phyloP scores from a whole-genome alignment of 2,329 filamentous ascomycete species.

The Orbilia javanica region DNA sequence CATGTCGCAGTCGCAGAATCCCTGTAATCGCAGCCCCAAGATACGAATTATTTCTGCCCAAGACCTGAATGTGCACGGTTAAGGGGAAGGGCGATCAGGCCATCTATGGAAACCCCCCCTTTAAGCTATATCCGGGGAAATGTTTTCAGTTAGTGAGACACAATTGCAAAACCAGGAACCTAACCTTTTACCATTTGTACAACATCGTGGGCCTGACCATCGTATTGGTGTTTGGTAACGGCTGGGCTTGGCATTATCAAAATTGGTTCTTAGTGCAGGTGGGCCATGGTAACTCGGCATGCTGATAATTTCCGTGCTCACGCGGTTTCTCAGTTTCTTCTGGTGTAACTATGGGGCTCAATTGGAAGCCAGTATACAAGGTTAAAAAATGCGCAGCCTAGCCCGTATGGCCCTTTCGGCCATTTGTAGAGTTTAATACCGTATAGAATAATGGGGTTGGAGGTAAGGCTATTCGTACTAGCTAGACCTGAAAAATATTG shows the following conservation, averaged over 20 bases:
- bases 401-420: no score
- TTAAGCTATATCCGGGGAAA: not conserved
- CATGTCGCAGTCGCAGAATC: not conserved
- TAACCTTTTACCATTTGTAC: not conserved
- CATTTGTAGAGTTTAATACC: no score
- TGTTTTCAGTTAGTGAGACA: not conserved
- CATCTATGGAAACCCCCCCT: not conserved
- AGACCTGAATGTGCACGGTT: not conserved
- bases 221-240: not conserved
- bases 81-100: not conserved
- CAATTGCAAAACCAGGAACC: not conserved
- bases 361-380: not conserved
- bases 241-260: conserved; percentile 17
- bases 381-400: not conserved
- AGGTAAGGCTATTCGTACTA: no score
- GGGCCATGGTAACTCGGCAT: not conserved
- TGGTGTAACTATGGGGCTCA: not conserved
- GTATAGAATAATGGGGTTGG: no score
- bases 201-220: not conserved
- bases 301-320: conserved; percentile 2
- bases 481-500: no score
- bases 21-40: not conserved
- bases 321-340: not conserved
- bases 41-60: not conserved
- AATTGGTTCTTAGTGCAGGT: conserved; percentile 2